Evolutionary conservation across 2,329 filamentous ascomycete genomes (phyloP).

Genomic region (Periconia sp.): DNA sequence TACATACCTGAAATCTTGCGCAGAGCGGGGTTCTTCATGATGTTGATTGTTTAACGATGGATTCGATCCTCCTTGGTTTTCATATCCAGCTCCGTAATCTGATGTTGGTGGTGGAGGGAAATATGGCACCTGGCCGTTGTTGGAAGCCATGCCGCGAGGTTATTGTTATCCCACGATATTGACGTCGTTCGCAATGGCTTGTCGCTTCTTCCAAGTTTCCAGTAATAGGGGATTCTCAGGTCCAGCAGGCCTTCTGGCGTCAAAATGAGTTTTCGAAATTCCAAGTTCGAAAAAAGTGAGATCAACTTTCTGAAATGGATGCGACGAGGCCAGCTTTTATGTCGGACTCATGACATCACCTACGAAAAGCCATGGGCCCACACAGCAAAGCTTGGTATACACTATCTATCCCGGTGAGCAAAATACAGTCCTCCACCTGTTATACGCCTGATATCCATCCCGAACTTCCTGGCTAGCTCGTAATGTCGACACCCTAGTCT

Average conservation of each 20-base stretch:
- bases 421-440: not conserved
- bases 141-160: not conserved
- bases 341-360: not conserved
- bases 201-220: too few species aligned
- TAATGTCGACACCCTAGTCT: not conserved
- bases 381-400: not conserved
- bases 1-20: not conserved
- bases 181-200: too few species aligned
- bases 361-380: not conserved
- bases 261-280: not conserved
- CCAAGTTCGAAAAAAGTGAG: not conserved
- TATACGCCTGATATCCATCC: not conserved
- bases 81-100: not conserved
- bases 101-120: not conserved
- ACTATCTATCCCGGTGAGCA: not conserved
- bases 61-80: not conserved
- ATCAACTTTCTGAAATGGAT: not conserved
- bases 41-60: not conserved
- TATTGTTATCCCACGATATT: too few species aligned
- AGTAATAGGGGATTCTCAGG: too few species aligned
- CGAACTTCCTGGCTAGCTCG: not conserved
- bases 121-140: not conserved
- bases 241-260: too few species aligned
- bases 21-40: not conserved
- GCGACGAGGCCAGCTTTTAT: not conserved